These are phyloP conservation scores for Penicillium sp. DNA, from an alignment of 2,329 filamentous ascomycete genomes.

Conservation along the genomic window DNA sequence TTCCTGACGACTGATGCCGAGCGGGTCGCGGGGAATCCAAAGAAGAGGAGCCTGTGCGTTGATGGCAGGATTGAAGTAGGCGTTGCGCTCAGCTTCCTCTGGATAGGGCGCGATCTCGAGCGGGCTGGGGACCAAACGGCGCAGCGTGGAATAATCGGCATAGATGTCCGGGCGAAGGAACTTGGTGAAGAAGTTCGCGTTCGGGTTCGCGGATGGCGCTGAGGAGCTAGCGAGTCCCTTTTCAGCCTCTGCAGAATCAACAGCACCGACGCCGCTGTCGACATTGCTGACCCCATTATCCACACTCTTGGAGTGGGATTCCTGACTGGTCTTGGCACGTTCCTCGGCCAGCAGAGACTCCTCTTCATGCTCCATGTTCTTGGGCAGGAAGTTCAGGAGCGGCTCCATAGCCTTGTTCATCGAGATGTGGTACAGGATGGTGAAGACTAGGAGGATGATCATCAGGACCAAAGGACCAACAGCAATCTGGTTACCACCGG, in stretches of 20 bases:
- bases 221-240: constrained; percentile 34
- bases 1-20: constrained; percentile 78
- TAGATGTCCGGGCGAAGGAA: constrained; percentile 81
- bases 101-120: constrained; percentile 64
- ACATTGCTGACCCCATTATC: constrained; percentile 34
- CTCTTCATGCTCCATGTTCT: constrained; percentile 67
- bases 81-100: constrained; percentile 65
- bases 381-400: constrained; percentile 77
- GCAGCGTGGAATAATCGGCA: constrained; percentile 71
- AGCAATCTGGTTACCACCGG: constrained; percentile 63
- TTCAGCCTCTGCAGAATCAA: constrained; percentile 39
- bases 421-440: constrained; percentile 72
- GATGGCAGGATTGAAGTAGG: constrained; percentile 75
- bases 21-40: constrained; percentile 81
- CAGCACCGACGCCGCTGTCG: constrained; percentile 35
- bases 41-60: constrained; percentile 66
- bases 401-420: constrained; percentile 75
- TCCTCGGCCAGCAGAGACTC: constrained; percentile 51
- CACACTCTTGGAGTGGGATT: constrained; percentile 16
- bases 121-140: constrained; percentile 67
- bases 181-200: constrained; percentile 43
- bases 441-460: constrained; percentile 76
- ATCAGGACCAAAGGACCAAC: constrained; percentile 75
- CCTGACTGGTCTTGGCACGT: constrained; percentile 17
- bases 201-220: constrained; percentile 33